Evolutionary conservation across 192 early-diverging fungal genomes (phyloP), one percentile per base, ranked within the genome.

Genomic region (Coemansia sp.): DNA sequence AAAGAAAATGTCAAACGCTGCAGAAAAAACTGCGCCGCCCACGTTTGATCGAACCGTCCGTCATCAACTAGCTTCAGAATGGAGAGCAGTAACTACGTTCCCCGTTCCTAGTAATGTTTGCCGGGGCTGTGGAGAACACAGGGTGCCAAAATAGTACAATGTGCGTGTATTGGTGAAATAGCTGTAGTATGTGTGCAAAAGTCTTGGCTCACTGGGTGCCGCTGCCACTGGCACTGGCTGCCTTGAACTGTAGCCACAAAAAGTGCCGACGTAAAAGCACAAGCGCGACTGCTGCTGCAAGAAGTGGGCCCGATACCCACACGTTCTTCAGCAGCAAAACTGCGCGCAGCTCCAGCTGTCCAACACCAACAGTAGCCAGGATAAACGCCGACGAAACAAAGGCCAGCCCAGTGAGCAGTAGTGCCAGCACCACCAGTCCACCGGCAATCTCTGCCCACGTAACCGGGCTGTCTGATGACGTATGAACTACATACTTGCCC

Each of bases 271-370:
- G 14, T 3, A 53, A 28, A 21, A 67, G 62, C 25, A 60, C 66
- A 8, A 71, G 44, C n/a, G 66, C 61, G 7, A 57, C 53, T 3
- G 50, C 64, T 12, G 58, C 65, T 4, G 57, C 44, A 9, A 56
- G 28, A 22, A 78, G 59, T 3, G 70, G 75, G 2, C 70, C 75
- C 1, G 66, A 72, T 2, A 63, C 62, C 62, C 57, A 72, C 70
- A 66, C 66, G 59, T 60, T 66, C 53, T 62, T 48, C 19, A 78
- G 51, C 60, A 78, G 40, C 4, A 78, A 26, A 34, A 78, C 60
- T 8, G 64, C 60, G 2, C 75, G 75, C 34, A 78, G 65, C 42
- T 78, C 76, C 60, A 78, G 59, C 63, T 78, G 76, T 2, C 76
- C 76, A 21, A 78, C 59, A 1, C 76, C 64, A 52, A 78, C 46